These are phyloP conservation scores for Pyricularia sp. DNA, from an alignment of 2,329 filamentous ascomycete genomes.

Conservation along the genomic window DNA sequence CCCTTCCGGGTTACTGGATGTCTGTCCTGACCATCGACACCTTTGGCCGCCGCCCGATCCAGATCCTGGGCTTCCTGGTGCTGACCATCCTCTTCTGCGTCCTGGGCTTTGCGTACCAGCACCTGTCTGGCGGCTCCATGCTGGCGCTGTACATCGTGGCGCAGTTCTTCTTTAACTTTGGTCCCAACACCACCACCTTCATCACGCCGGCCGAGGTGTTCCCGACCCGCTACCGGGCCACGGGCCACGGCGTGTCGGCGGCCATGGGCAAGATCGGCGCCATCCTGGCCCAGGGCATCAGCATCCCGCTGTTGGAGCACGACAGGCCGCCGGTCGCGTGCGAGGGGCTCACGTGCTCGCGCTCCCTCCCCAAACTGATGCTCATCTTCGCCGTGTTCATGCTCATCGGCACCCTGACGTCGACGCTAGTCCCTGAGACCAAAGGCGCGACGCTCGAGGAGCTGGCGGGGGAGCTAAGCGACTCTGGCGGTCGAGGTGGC, in stretches of 20 bases:
- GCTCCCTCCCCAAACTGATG: conserved; percentile 64
- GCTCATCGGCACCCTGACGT: conserved; percentile 61
- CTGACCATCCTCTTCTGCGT: conserved; percentile 51
- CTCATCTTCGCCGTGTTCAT: conserved; percentile 70
- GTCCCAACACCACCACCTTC: conserved; percentile 48
- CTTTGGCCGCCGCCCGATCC: conserved; percentile 69
- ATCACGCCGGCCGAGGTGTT: conserved; percentile 48
- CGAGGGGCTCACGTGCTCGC: conserved; percentile 34
- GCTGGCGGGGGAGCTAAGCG: conserved; percentile 22
- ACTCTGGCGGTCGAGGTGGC: not conserved
- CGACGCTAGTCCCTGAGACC: conserved; percentile 63
- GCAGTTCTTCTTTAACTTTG: conserved; percentile 52
- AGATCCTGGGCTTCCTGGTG: conserved; percentile 53
- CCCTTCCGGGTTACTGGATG: conserved; percentile 79
- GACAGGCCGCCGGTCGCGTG: conserved; percentile 25
- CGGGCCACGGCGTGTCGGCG: conserved; percentile 47
- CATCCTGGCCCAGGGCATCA: conserved; percentile 48
- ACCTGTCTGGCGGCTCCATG: conserved; percentile 42
- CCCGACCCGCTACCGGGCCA: conserved; percentile 47
- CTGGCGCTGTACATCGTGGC: conserved; percentile 45
- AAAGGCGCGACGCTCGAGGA: conserved; percentile 66
- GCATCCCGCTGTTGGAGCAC: conserved; percentile 40
- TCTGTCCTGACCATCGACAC: conserved; percentile 62
- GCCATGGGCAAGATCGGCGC: conserved; percentile 46
- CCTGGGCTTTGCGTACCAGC: conserved; percentile 53